Evolutionary conservation across 1,139 yeast genomes (phyloP).

Genomic region (Scheffersomyces illinoinensis): DNA sequence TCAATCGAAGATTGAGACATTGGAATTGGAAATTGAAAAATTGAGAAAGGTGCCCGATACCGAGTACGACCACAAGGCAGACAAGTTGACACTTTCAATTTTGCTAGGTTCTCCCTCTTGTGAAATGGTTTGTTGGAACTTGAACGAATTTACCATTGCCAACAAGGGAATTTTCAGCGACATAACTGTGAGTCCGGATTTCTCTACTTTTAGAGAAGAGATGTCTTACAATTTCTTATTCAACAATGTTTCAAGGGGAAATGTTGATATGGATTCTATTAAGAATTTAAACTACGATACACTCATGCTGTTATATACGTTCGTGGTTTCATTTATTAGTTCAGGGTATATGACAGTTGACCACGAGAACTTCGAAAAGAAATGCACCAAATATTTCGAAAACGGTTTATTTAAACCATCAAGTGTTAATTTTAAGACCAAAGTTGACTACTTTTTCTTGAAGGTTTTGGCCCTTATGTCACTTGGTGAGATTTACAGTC

Average conservation of each 20-base stretch:
- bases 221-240: conserved; percentile 20
- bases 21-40: conserved; percentile 12
- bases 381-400: conserved; percentile 14
- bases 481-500: conserved; percentile 23
- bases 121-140: conserved; percentile 29
- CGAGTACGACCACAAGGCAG: not conserved
- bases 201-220: conserved; percentile 27
- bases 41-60: not conserved
- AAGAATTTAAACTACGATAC: conserved; percentile 2
- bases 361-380: conserved; percentile 17
- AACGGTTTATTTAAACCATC: conserved; percentile 5
- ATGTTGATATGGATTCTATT: conserved; percentile 2
- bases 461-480: conserved; percentile 23
- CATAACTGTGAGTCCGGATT: conserved; percentile 22
- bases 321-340: conserved; percentile 21
- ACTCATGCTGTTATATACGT: conserved; percentile 9
- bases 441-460: conserved; percentile 18
- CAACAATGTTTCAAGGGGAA: conserved; percentile 1
- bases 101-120: conserved; percentile 27
- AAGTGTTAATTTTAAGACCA: conserved; percentile 2
- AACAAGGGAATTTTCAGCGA: conserved; percentile 10
- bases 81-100: conserved; percentile 16
- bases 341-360: conserved; percentile 28
- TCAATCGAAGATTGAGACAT: conserved; percentile 12
- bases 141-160: conserved; percentile 19